Percentiles rank a stretch among this genome's conserved stretches.
Conservation (phyloP, 2,329 filamentous ascomycete genomes). For the Ophiostoma montium region DNA sequence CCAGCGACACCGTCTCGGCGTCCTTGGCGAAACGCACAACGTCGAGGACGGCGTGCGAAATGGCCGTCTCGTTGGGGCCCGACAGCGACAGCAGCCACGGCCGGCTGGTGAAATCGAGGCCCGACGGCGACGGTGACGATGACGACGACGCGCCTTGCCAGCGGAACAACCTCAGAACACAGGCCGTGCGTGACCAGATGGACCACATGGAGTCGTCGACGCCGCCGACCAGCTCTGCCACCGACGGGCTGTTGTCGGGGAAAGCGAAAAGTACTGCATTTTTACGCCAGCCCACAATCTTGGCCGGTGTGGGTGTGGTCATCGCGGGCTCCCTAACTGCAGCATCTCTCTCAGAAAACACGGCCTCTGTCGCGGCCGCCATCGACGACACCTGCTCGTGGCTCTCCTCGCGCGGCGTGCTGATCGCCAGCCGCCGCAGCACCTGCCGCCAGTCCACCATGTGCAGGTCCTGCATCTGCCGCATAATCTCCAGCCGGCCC, state of each 20-base stretch:
- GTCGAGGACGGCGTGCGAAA: slow-evolving; percentile 10
- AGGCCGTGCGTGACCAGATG: slow-evolving; percentile 17
- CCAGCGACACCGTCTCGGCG: slow-evolving; percentile 4
- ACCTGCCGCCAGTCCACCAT: slow-evolving; percentile 27
- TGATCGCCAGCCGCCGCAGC: slow-evolving; percentile 24
- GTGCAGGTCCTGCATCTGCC: slow-evolving; percentile 17
- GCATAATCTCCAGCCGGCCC: slow-evolving; percentile 22
- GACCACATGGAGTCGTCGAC: slow-evolving; percentile 16
- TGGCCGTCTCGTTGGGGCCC: slow-evolving; percentile 9
- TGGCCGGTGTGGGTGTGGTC: neutral
- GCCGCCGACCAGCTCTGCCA: slow-evolving; percentile 12
- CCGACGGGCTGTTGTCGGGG: slow-evolving; percentile 8
- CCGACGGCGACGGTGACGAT: neutral
- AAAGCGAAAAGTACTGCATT: slow-evolving; percentile 18
- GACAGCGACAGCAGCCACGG: slow-evolving; percentile 16
- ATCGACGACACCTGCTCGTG: neutral
- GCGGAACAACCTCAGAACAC: slow-evolving; percentile 15
- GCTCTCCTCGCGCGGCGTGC: slow-evolving; percentile 17
- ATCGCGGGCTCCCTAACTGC: too few species aligned
- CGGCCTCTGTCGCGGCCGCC: neutral
- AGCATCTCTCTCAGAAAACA: neutral
- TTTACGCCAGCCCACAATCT: slow-evolving; percentile 4
- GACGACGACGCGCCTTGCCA: neutral
- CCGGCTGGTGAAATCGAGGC: neutral
- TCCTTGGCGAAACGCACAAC: slow-evolving; percentile 6